Evolutionary conservation across 2,329 filamentous ascomycete species (phyloP).

Genomic region (Xylaria arbuscula): DNA sequence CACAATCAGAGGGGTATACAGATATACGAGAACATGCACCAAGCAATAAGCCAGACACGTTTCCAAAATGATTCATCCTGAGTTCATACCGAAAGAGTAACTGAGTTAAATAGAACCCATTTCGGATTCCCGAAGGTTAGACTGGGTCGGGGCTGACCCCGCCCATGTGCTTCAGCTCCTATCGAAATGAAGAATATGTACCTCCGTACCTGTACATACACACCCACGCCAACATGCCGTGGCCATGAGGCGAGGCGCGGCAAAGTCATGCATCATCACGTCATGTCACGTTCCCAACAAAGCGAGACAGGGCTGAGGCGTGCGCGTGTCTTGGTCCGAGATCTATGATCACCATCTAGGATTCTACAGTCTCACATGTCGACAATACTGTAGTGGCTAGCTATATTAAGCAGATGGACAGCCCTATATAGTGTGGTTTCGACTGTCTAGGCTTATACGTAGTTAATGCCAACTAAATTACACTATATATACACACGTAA

Average conservation of each 20-base stretch:
- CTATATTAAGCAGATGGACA: neutral
- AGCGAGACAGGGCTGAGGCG: slow-evolving; percentile 29
- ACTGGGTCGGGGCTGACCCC: slow-evolving; percentile 2
- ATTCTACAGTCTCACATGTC: slow-evolving; percentile 4
- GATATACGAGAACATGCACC: neutral
- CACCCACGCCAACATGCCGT: neutral
- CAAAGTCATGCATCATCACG: slow-evolving; percentile 17
- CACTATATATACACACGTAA: too few relatives aligned
- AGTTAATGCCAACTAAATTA: too few relatives aligned
- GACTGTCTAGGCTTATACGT: too few relatives aligned
- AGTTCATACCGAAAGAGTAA: too few relatives aligned
- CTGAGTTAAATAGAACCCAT: neutral
- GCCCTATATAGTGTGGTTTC: too few relatives aligned
- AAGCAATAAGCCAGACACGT: neutral
- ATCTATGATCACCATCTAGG: slow-evolving; percentile 10
- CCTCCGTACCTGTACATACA: neutral
- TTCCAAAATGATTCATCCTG: neutral
- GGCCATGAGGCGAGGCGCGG: slow-evolving; percentile 17
- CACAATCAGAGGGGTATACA: neutral
- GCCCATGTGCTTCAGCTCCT: slow-evolving; percentile 4
- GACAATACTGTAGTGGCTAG: neutral
- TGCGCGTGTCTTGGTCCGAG: slow-evolving; percentile 1
- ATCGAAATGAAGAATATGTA: slow-evolving; percentile 2
- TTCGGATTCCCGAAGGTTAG: neutral
- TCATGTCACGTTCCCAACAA: slow-evolving; percentile 22